A percentile compares a stretch with the other conserved stretches of the same genome.
Conservation (phyloP, 768 basidiomycete species). For the Gyrodon lividus region DNA sequence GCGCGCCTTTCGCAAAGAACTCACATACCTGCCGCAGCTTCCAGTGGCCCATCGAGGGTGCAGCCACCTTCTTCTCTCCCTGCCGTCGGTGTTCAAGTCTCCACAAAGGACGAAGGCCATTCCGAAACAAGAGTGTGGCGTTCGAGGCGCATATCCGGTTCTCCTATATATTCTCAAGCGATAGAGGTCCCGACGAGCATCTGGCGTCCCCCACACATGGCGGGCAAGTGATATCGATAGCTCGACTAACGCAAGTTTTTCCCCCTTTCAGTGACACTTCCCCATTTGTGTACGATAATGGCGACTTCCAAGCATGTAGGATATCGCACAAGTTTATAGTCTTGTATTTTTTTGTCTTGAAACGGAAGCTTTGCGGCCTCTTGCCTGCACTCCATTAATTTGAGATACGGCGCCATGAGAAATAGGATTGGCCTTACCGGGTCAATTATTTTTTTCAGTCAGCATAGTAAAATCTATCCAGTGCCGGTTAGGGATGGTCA, state of each 20-base stretch:
- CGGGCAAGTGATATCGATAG: not conserved
- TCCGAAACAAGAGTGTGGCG: conserved; percentile 11
- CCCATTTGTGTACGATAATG: too few species aligned
- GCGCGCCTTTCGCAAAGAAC: conserved; percentile 46
- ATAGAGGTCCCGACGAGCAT: not conserved
- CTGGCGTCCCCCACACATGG: not conserved
- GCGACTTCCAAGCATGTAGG: not conserved
- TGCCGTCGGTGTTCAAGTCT: conserved; percentile 5
- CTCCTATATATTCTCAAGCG: not conserved
- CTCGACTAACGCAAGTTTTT: not conserved
- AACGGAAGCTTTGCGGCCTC: too few species aligned
- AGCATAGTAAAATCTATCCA: too few species aligned
- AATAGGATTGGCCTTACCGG: too few species aligned
- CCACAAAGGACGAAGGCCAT: conserved; percentile 65
- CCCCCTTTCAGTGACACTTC: not conserved
- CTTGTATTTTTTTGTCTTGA: too few species aligned
- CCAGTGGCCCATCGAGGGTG: conserved; percentile 12
- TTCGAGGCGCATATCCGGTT: not conserved
- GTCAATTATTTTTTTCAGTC: too few species aligned
- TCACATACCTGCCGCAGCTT: not conserved
- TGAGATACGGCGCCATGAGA: too few species aligned
- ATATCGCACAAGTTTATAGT: not conserved
- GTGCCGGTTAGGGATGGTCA: not conserved
- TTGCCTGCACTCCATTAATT: too few species aligned
- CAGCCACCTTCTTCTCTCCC: conserved; percentile 8